Base-by-base conservation (phyloP, 129 eudicot genomes). In the Centaurea solstitialis region DNA sequence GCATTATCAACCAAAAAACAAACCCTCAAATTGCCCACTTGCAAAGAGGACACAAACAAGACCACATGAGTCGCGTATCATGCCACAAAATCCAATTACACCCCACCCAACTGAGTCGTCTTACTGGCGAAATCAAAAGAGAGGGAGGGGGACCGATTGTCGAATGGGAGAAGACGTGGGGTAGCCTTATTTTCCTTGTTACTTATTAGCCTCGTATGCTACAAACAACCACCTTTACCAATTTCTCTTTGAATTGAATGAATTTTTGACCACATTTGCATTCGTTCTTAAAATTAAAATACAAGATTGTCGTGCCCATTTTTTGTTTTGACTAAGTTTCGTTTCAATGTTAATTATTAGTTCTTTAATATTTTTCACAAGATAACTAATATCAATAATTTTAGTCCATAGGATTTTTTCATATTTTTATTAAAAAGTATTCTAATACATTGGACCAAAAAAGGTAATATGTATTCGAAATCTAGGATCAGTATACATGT, bases 41-140 rank as follows among this genome's bases (percentile, higher is more conserved):
- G 82, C 76, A 47, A 30, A 47, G 61, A 69, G 35, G 70, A 50
- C 76, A 33, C 76, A 79, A 69, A 79, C 57, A 69, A 69, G 17
- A 35, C n/a, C 73, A 76, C 73, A 76, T 69, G 76, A 68, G 57
- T 79, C 68, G 33, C 21, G 20, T 37, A 47, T 68, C 53, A 30
- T 2, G 13, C 37, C 22, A 12, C 64, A 28, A 66, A 77, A 39
- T 77, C 66, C 11, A 17, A 17, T 13, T 45, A 47, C 64, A 47
- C 40, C 80, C 62, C 22, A 62, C 65, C 11, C 69, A 24, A 10
- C 24, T 35, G 75, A 68, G 7, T 26, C 64, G 61, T 78, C 68
- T 45, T 33, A 2, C 3, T 78, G 53, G 69, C n/a, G 38, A 68
- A 26, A 68, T 33, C 37, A 33, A 3, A 4, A 33, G 37, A 33